phyloP scores from a whole-genome alignment of 2,329 filamentous ascomycete species.

The Coniochaeta sp. region DNA sequence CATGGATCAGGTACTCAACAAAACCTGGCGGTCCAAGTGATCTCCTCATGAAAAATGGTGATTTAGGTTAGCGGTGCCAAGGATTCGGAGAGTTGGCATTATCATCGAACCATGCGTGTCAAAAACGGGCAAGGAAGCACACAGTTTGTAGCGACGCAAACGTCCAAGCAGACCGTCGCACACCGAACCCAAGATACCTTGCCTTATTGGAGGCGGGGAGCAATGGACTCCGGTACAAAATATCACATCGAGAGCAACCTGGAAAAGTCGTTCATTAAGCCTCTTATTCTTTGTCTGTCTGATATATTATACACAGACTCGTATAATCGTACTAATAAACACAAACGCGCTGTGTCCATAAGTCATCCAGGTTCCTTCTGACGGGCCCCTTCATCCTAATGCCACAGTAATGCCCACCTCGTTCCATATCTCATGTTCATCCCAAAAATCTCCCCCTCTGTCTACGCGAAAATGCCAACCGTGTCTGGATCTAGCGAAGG shows the following conservation, averaged over 20 bases:
- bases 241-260: too few species aligned
- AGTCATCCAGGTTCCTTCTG: background rate
- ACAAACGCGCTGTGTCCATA: background rate
- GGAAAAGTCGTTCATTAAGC: background rate
- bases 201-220: too few species aligned
- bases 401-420: background rate
- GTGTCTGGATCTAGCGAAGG: constrained; percentile 2
- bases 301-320: background rate
- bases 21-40: too few species aligned
- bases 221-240: too few species aligned
- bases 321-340: background rate
- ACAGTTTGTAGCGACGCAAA: too few species aligned
- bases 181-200: too few species aligned
- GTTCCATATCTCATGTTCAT: background rate
- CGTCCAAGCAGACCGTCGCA: too few species aligned
- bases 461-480: background rate
- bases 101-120: too few species aligned
- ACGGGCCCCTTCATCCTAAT: background rate
- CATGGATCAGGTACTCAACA: background rate
- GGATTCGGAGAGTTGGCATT: too few species aligned
- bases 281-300: background rate
- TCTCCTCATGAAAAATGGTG: too few species aligned
- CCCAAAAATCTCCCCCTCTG: background rate
- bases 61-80: too few species aligned
- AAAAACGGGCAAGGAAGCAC: too few species aligned